phyloP scores from a whole-genome alignment of 106 monocot genomes.

The Allium sativum region DNA sequence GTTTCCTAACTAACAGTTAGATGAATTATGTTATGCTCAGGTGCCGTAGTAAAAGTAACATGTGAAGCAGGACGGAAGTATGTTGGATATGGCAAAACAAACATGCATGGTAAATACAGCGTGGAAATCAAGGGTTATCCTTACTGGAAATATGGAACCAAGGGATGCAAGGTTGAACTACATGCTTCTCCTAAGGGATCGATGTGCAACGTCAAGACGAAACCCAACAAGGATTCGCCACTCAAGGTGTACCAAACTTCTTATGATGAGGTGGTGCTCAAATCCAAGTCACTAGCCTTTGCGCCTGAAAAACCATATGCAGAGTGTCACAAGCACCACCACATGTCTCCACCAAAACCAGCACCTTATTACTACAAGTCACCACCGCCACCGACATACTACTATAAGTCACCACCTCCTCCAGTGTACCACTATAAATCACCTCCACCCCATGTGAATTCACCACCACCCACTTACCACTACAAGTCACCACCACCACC shows the following conservation, averaged over 20 bases:
- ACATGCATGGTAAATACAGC: conserved; percentile 30
- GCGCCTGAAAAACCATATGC: conserved; percentile 28
- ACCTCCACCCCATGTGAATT: background rate
- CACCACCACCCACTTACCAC: conserved; percentile 12
- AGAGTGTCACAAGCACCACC: conserved; percentile 27
- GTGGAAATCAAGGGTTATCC: conserved; percentile 28
- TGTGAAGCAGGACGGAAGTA: conserved; percentile 19
- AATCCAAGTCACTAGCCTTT: conserved; percentile 35
- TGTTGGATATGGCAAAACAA: conserved; percentile 30
- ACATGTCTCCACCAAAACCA: conserved; percentile 3
- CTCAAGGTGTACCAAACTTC: conserved; percentile 22
- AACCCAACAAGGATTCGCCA: conserved; percentile 23
- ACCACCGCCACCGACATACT: conserved; percentile 14
- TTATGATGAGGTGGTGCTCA: conserved; percentile 19
- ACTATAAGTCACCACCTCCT: conserved; percentile 9
- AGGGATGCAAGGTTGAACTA: conserved; percentile 30
- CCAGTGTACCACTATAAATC: background rate
- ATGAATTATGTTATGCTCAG: conserved; percentile 10
- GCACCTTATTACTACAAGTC: conserved; percentile 17
- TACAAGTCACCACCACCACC: conserved; percentile 22
- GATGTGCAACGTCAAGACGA: conserved; percentile 31
- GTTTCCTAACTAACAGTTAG: background rate
- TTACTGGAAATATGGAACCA: conserved; percentile 30
- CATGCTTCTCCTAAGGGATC: conserved; percentile 45
- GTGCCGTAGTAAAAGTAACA: conserved; percentile 47